Percentiles rank a stretch among this genome's conserved stretches.
These are phyloP conservation scores for Zygosaccharomyces kombuchaensis DNA, from an alignment of 805 yeast genomes.

Conservation along the genomic window DNA sequence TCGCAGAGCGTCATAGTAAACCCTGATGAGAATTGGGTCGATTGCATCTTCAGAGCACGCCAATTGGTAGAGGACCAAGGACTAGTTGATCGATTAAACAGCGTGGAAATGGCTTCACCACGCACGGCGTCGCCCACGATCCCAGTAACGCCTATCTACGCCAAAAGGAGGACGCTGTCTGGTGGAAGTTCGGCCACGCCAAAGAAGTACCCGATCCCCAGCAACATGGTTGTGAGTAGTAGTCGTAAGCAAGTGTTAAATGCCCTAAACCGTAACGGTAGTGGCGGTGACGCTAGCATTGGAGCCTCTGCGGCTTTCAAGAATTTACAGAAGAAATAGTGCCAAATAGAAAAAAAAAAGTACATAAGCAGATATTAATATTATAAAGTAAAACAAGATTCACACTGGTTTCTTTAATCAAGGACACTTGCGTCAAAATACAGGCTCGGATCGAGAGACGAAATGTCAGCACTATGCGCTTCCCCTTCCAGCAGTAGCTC, in stretches of 20 bases:
- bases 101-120: constrained; percentile 9
- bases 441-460: constrained; percentile 78
- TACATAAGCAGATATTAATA: not conserved
- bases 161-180: constrained; percentile 1
- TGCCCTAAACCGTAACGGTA: constrained; percentile 19
- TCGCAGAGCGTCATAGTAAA: constrained; percentile 40
- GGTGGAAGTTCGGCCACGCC: constrained; percentile 5
- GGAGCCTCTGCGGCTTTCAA: constrained; percentile 37
- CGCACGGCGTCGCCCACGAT: constrained; percentile 10
- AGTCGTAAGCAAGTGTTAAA: constrained; percentile 34
- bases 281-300: constrained; percentile 25
- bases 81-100: constrained; percentile 10
- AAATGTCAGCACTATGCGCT: constrained; percentile 69
- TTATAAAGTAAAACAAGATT: not conserved
- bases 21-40: constrained; percentile 58
- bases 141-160: constrained; percentile 2
- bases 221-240: constrained; percentile 33
- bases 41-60: constrained; percentile 62
- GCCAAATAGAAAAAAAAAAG: not conserved
- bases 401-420: constrained; percentile 9
- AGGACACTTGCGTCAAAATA: constrained; percentile 70
- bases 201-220: constrained; percentile 24
- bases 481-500: constrained; percentile 83
- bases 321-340: constrained; percentile 20
- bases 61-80: constrained; percentile 42